Evolutionary conservation across 257 asterid species (phyloP).

Genomic region (Fraxinus pennsylvanica): DNA sequence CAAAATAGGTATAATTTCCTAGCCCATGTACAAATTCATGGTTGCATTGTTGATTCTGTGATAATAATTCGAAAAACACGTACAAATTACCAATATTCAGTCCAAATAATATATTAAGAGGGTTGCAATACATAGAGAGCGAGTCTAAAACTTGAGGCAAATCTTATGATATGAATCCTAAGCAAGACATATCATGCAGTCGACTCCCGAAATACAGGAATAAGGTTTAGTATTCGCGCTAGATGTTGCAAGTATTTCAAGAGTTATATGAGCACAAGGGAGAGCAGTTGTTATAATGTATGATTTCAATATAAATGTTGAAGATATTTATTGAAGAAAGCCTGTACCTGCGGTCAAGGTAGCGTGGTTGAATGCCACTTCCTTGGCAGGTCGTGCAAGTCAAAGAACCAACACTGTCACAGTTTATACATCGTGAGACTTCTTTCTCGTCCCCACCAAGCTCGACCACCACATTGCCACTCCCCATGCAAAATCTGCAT

Average conservation of each 20-base stretch:
- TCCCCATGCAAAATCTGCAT: conserved; percentile 88
- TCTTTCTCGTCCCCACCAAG: conserved; percentile 82
- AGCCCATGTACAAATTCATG: background rate
- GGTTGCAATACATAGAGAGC: too few relatives aligned
- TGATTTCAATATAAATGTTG: background rate
- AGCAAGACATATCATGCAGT: background rate
- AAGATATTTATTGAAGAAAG: background rate
- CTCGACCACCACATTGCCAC: conserved; percentile 71
- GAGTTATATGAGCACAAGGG: background rate
- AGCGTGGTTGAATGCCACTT: conserved; percentile 95
- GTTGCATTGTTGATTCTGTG: background rate
- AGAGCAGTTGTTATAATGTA: background rate
- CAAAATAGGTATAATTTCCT: background rate
- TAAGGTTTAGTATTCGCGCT: background rate
- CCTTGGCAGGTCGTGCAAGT: conserved; percentile 99
- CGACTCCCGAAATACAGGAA: background rate
- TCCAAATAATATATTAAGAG: background rate
- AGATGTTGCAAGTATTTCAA: background rate
- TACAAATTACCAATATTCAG: background rate
- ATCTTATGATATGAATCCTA: background rate
- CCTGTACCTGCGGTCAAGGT: conserved; percentile 91
- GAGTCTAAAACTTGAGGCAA: too few relatives aligned
- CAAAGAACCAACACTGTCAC: conserved; percentile 80
- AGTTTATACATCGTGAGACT: conserved; percentile 82
- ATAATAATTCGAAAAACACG: background rate